phyloP scores from a whole-genome alignment of 2,329 filamentous ascomycete species.

The Diaporthe amygdali region DNA sequence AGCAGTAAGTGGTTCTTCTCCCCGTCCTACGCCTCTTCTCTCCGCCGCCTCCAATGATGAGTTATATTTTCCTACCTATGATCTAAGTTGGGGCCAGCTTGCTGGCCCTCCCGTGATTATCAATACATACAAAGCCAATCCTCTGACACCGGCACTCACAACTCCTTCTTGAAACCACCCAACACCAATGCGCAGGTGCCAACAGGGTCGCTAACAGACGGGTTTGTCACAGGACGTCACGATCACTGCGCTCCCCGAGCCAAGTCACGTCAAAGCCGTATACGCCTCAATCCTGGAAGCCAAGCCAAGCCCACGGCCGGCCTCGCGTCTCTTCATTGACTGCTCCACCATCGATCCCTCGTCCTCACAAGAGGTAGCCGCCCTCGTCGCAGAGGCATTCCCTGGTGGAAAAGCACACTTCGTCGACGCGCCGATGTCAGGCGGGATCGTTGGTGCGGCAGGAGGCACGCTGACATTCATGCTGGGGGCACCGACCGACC shows the following conservation, averaged over 20 bases:
- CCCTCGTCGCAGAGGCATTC: constrained; percentile 58
- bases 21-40: not conserved
- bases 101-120: constrained; percentile 67
- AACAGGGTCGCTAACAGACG: constrained; percentile 17
- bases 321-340: constrained; percentile 85
- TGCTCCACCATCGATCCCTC: constrained; percentile 95
- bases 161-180: not conserved
- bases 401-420: constrained; percentile 75
- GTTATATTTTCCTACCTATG: constrained; percentile 56
- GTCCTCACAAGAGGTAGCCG: constrained; percentile 79
- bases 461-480: constrained; percentile 94
- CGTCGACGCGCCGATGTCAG: constrained; percentile 96
- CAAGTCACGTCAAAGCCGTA: constrained; percentile 83
- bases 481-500: constrained; percentile 72
- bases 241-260: constrained; percentile 88
- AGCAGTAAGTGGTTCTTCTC: constrained; percentile 48
- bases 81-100: constrained; percentile 74
- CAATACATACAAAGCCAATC: constrained; percentile 71
- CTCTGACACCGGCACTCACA: constrained; percentile 58
- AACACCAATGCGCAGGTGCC: not conserved
- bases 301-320: constrained; percentile 49
- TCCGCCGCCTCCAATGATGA: constrained; percentile 31
- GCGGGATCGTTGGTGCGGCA: constrained; percentile 88
- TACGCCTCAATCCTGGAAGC: constrained; percentile 76
- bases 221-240: constrained; percentile 70